These are phyloP conservation scores for Melocanna baccifera DNA, from an alignment of 176 grass and related monocot genomes.

Conservation along the genomic window DNA sequence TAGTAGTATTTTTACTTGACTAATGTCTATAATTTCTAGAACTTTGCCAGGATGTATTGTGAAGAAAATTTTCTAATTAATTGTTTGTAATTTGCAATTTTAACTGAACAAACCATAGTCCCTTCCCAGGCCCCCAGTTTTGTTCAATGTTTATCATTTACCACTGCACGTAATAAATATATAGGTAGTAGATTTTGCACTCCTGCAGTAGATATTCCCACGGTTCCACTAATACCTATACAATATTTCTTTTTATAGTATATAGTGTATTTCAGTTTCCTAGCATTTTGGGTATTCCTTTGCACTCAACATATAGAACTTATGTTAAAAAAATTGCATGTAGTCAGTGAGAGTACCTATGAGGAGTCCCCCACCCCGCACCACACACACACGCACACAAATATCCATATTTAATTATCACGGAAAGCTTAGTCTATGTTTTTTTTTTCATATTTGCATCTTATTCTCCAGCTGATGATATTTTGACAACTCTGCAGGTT, in stretches of 20 bases:
- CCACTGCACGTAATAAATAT: constrained; percentile 18
- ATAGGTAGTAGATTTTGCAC: neutral
- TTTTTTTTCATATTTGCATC: neutral
- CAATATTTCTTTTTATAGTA: neutral
- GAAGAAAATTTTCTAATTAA: neutral
- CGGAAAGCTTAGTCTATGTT: neutral
- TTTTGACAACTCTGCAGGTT: constrained; percentile 53
- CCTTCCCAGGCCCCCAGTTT: neutral
- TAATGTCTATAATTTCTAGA: constrained; percentile 24
- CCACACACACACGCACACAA: too few relatives aligned
- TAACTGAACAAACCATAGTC: neutral
- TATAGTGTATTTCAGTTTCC: neutral
- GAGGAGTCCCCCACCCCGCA: neutral
- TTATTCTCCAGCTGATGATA: constrained; percentile 16
- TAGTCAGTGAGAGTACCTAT: neutral
- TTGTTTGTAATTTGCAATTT: neutral
- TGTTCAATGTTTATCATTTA: constrained; percentile 11
- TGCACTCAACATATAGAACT: neutral
- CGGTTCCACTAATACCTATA: neutral
- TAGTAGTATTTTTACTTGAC: neutral
- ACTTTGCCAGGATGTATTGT: neutral
- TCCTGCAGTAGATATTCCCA: constrained; percentile 21
- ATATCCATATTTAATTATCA: neutral
- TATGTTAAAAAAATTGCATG: neutral
- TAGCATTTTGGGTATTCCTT: constrained; percentile 1